Conservation (phyloP, 2,329 filamentous ascomycete genomes). For the Ceratocystiopsis minuta region DNA sequence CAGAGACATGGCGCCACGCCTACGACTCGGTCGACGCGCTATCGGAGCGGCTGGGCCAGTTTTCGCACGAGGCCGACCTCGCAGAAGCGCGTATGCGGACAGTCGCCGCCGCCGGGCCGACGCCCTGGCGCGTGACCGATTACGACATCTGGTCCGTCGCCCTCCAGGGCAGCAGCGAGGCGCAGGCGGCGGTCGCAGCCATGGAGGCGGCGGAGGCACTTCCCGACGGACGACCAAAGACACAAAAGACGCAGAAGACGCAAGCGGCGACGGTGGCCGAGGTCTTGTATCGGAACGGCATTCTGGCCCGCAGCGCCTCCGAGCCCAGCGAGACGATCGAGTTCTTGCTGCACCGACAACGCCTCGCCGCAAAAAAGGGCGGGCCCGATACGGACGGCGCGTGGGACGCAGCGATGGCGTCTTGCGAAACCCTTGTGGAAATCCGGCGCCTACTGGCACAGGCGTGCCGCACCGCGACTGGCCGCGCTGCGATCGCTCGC, state of each 20-base stretch:
- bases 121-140: constrained; percentile 22
- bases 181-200: background rate
- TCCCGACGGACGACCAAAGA: too few relatives aligned
- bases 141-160: constrained; percentile 25
- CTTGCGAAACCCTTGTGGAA: constrained; percentile 6
- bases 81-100: constrained; percentile 4
- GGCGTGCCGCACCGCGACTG: background rate
- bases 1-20: constrained; percentile 13
- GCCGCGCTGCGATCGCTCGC: too few relatives aligned
- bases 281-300: constrained; percentile 13
- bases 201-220: background rate
- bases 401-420: constrained; percentile 1
- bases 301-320: constrained; percentile 10
- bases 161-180: constrained; percentile 10
- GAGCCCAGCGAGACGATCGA: constrained; percentile 8
- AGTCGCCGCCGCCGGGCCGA: constrained; percentile 1
- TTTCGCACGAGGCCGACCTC: constrained; percentile 13
- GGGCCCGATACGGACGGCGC: background rate
- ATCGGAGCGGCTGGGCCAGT: constrained; percentile 12
- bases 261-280: background rate
- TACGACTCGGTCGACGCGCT: constrained; percentile 10
- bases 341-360: constrained; percentile 14
- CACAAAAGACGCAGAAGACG: background rate
- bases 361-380: background rate
- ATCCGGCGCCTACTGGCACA: constrained; percentile 13